Percentiles rank a stretch among this genome's conserved stretches.
Conservation (phyloP, 371 early-diverging fungal genomes). For the Rhizopus sp. region DNA sequence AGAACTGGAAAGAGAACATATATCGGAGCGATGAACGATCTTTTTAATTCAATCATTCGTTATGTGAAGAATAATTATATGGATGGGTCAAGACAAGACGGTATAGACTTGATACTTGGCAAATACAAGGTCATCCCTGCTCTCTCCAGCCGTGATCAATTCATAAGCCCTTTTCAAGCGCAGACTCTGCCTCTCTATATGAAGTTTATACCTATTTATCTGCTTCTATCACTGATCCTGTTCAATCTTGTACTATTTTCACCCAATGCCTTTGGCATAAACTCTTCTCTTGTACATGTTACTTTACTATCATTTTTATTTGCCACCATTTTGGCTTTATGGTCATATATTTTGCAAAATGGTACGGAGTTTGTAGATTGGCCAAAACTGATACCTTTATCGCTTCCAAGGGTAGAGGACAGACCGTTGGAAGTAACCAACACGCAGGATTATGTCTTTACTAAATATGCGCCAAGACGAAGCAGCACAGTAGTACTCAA, state of each 20-base stretch:
- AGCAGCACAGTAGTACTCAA: constrained; percentile 33
- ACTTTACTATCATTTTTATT: constrained; percentile 36
- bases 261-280: constrained; percentile 23
- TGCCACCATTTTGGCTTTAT: constrained; percentile 29
- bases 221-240: constrained; percentile 21
- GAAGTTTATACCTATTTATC: constrained; percentile 24
- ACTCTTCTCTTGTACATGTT: constrained; percentile 29
- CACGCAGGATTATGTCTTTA: constrained; percentile 1
- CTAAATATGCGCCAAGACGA: constrained; percentile 15
- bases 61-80: constrained; percentile 92
- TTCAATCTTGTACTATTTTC: constrained; percentile 30
- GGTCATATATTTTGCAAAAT: constrained; percentile 41
- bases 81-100: constrained; percentile 91
- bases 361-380: constrained; percentile 45
- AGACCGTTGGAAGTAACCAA: not conserved
- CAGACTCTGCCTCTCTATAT: constrained; percentile 13
- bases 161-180: constrained; percentile 35
- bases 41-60: constrained; percentile 77
- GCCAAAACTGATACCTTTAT: constrained; percentile 35
- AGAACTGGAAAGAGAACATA: constrained; percentile 85
- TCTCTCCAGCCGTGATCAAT: not conserved
- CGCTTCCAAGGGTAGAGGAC: not conserved
- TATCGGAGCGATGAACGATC: constrained; percentile 80
- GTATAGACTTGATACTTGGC: constrained; percentile 80
- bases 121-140: constrained; percentile 50